These are phyloP conservation scores for Geotrichum histeridarum DNA, from an alignment of 1,139 yeast genomes.

Conservation along the genomic window DNA sequence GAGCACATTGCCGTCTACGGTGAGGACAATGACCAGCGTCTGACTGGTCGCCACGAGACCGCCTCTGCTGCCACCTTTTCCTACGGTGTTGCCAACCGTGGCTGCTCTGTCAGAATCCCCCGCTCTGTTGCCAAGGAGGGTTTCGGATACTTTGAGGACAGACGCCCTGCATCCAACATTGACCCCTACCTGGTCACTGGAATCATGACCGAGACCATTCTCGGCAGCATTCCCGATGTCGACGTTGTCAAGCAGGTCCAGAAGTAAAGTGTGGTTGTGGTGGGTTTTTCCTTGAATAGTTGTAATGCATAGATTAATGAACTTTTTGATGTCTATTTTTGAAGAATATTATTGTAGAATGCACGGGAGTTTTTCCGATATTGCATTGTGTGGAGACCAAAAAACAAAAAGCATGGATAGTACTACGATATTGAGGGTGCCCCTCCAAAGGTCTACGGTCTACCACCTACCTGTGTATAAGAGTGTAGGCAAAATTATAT, in stretches of 20 bases:
- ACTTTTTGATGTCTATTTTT: background rate
- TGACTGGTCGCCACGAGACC: constrained; percentile 98
- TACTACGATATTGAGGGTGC: too few relatives aligned
- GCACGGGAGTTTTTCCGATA: too few relatives aligned
- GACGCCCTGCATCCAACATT: constrained; percentile 99
- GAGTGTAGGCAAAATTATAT: too few relatives aligned
- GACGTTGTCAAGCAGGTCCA: constrained; percentile 58
- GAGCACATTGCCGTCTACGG: constrained; percentile 96
- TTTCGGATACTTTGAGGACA: constrained; percentile 96
- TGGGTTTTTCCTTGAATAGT: background rate
- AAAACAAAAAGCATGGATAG: too few relatives aligned
- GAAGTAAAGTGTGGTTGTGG: background rate
- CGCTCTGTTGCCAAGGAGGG: constrained; percentile 98
- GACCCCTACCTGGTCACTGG: constrained; percentile 98
- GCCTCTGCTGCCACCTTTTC: constrained; percentile 89
- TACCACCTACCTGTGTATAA: too few relatives aligned
- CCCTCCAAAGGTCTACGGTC: too few relatives aligned
- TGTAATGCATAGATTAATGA: constrained; percentile 7
- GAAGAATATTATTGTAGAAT: too few relatives aligned
- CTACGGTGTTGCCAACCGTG: constrained; percentile 99
- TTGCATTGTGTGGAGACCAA: too few relatives aligned
- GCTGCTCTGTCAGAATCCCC: constrained; percentile 97
- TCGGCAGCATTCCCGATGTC: constrained; percentile 93
- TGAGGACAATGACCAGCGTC: constrained; percentile 87
- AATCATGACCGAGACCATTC: constrained; percentile 93